Evolutionary conservation across 768 basidiomycete species (phyloP).

Genomic region (Tulasnella sp.): DNA sequence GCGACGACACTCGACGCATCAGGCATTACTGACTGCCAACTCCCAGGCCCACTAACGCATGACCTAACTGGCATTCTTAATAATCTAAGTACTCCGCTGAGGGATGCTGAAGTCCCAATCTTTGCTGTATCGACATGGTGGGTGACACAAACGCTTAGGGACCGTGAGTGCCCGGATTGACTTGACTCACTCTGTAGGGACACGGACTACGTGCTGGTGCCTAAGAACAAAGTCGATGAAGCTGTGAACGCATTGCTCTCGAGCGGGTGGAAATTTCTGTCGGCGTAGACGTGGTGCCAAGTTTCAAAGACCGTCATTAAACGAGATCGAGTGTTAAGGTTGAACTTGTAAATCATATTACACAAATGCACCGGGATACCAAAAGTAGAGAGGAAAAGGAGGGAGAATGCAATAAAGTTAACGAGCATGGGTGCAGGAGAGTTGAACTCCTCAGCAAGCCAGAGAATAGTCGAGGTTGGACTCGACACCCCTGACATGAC

Average conservation of each 20-base stretch:
- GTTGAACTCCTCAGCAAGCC: constrained; percentile 15
- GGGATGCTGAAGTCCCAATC: constrained; percentile 10
- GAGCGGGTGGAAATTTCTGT: constrained; percentile 8
- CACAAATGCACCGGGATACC: not conserved
- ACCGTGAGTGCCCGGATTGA: not conserved
- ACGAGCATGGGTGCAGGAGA: constrained; percentile 4
- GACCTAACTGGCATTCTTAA: constrained; percentile 15
- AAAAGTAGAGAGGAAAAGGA: not conserved
- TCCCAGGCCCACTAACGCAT: not conserved
- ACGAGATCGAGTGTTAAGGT: not conserved
- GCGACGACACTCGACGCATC: not conserved
- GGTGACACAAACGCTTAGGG: not conserved
- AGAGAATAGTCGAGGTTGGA: constrained; percentile 9
- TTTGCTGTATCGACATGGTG: constrained; percentile 16
- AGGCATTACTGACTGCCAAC: not conserved
- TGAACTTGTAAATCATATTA: not conserved
- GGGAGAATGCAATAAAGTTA: not conserved
- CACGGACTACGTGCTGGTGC: constrained; percentile 15
- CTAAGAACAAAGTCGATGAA: not conserved
- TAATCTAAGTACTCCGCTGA: not conserved
- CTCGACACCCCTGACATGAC: not conserved
- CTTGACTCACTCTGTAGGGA: constrained; percentile 4
- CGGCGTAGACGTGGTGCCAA: no score
- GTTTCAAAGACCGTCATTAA: not conserved
- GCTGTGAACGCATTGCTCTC: not conserved